Evolutionary conservation across 2,329 filamentous ascomycete species (phyloP).

Genomic region (Pseudogymnoascus sp.): DNA sequence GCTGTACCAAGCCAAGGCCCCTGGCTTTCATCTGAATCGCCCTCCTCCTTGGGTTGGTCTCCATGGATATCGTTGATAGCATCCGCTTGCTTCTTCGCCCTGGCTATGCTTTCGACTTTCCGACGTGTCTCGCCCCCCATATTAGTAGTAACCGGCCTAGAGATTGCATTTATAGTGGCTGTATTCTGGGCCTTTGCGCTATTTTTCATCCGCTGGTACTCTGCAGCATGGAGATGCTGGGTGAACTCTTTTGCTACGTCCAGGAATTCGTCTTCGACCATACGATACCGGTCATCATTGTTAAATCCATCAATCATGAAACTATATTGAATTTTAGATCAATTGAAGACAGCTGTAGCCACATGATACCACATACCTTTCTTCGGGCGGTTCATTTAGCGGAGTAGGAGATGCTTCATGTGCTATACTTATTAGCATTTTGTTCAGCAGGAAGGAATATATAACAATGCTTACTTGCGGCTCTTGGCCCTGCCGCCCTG

Average conservation of each 20-base stretch:
- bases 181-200: conserved; percentile 46
- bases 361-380: neutral
- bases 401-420: neutral
- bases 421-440: neutral
- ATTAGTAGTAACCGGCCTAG: conserved; percentile 30
- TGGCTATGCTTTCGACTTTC: conserved; percentile 27
- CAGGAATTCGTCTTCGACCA: conserved; percentile 77
- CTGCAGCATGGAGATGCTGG: conserved; percentile 65
- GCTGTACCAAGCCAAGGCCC: conserved; percentile 32
- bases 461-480: neutral
- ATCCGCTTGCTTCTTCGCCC: conserved; percentile 30
- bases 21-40: conserved; percentile 24
- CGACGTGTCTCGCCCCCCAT: conserved; percentile 24
- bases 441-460: neutral
- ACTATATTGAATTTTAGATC: neutral
- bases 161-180: conserved; percentile 33
- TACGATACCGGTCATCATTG: conserved; percentile 65
- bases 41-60: conserved; percentile 17
- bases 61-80: conserved; percentile 21
- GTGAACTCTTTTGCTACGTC: conserved; percentile 61
- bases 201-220: conserved; percentile 60
- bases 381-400: neutral
- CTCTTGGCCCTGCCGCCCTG: neutral
- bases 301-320: conserved; percentile 54
- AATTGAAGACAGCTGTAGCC: neutral